phyloP scores from a whole-genome alignment of 2,329 filamentous ascomycete genomes.

The Ceratocystis cubensis region DNA sequence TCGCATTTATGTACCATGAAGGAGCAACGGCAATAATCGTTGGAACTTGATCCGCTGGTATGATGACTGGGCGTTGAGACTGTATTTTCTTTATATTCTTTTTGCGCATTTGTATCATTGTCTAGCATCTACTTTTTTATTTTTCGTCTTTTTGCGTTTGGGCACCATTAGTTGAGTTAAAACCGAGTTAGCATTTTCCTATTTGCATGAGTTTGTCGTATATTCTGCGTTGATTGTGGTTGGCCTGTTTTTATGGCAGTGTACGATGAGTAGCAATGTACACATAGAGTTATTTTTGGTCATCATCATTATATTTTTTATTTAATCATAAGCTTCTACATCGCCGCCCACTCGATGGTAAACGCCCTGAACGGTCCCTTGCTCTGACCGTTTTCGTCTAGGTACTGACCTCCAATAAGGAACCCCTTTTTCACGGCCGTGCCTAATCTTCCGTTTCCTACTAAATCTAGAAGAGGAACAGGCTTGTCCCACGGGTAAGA shows the following conservation, averaged over 20 bases:
- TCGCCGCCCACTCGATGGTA: conserved; percentile 86
- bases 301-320: not conserved
- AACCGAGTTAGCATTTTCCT: too few relatives aligned
- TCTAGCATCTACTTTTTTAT: not conserved
- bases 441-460: conserved; percentile 74
- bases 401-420: conserved; percentile 60
- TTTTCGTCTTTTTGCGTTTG: not conserved
- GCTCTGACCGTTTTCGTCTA: conserved; percentile 28
- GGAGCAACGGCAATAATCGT: not conserved
- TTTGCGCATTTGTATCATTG: conserved; percentile 10
- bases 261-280: too few relatives aligned
- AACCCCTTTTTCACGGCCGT: conserved; percentile 96
- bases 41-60: not conserved
- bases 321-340: conserved; percentile 40
- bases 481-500: conserved; percentile 78
- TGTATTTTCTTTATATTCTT: conserved; percentile 9
- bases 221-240: not conserved
- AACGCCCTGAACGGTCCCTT: conserved; percentile 51
- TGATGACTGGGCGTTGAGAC: not conserved
- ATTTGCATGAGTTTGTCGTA: too few relatives aligned
- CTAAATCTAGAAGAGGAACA: conserved; percentile 70
- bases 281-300: not conserved
- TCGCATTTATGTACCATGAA: conserved; percentile 70
- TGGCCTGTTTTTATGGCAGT: not conserved
- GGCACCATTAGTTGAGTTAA: not conserved